These are phyloP conservation scores for Hypomyces perniciosus DNA, from an alignment of 2,329 filamentous ascomycete species.

Conservation along the genomic window DNA sequence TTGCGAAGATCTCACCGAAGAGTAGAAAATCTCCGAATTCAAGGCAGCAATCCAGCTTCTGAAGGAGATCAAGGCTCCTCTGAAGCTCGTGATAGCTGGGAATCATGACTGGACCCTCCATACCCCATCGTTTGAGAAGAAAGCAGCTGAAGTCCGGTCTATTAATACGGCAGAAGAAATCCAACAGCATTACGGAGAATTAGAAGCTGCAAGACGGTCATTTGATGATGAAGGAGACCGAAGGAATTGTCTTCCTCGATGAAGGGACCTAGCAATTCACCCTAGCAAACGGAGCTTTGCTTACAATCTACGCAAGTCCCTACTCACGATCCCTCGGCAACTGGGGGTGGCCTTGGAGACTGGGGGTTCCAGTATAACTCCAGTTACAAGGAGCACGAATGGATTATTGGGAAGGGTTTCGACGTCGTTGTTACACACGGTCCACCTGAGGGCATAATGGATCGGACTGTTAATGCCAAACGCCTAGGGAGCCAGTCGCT, in stretches of 20 bases:
- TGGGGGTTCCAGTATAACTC: slow-evolving; percentile 43
- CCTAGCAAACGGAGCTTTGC: slow-evolving; percentile 33
- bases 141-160: slow-evolving; percentile 15
- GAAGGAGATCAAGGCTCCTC: slow-evolving; percentile 31
- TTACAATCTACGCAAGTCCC: slow-evolving; percentile 41
- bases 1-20: slow-evolving; percentile 43
- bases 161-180: slow-evolving; percentile 5
- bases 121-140: slow-evolving; percentile 26
- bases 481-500: slow-evolving; percentile 27
- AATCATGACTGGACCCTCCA: slow-evolving; percentile 46
- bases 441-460: slow-evolving; percentile 35
- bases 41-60: slow-evolving; percentile 32
- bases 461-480: slow-evolving; percentile 25
- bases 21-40: slow-evolving; percentile 37
- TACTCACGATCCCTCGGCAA: slow-evolving; percentile 33
- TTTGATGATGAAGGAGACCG: slow-evolving; percentile 14
- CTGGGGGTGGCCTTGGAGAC: too few relatives aligned
- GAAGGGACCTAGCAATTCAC: slow-evolving; percentile 36
- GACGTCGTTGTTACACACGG: slow-evolving; percentile 32
- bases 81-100: slow-evolving; percentile 46
- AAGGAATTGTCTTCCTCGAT: slow-evolving; percentile 34
- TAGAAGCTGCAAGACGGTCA: slow-evolving; percentile 29
- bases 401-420: slow-evolving; percentile 19
- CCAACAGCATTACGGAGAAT: slow-evolving; percentile 29
- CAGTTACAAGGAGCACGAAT: slow-evolving; percentile 20